Percentiles rank a stretch among this genome's conserved stretches.
Evolutionary conservation across 495 filamentous ascomycete genomes (phyloP).

Genomic region (Daldinia grandis): DNA sequence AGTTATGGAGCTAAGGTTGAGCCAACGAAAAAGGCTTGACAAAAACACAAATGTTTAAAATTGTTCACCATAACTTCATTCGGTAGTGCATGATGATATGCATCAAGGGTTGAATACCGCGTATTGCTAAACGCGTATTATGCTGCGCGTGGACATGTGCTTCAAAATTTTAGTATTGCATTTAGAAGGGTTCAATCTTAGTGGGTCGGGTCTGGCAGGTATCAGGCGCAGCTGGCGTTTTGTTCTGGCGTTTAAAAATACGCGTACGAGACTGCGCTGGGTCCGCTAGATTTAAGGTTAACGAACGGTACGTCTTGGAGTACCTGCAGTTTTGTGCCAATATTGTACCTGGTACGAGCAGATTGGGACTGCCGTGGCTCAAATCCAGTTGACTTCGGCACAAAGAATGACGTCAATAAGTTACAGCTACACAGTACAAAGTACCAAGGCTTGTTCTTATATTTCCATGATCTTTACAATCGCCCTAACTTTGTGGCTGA

Average conservation of each 20-base stretch:
- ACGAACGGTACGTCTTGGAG: background rate
- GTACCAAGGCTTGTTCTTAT: background rate
- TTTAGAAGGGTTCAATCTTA: conserved; percentile 2
- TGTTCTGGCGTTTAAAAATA: background rate
- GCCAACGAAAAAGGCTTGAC: background rate
- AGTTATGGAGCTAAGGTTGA: background rate
- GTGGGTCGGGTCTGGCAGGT: background rate
- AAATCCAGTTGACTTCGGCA: background rate
- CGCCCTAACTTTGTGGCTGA: background rate
- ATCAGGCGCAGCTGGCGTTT: background rate
- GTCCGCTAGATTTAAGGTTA: background rate
- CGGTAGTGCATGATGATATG: background rate
- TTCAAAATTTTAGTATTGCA: background rate
- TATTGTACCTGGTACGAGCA: conserved; percentile 5
- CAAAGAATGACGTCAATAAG: conserved; percentile 13
- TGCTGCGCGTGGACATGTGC: conserved; percentile 1
- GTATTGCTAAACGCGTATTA: conserved; percentile 2
- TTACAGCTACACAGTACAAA: background rate
- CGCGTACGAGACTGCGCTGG: background rate
- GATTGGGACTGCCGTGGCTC: background rate
- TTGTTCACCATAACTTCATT: background rate
- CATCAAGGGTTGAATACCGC: background rate
- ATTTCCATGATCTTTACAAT: conserved; percentile 4
- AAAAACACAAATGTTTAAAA: background rate
- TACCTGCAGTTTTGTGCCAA: background rate